Percentiles rank a stretch among this genome's conserved stretches.
These are phyloP conservation scores for Mycena albidolilacea DNA, from an alignment of 768 basidiomycete genomes.

Conservation along the genomic window DNA sequence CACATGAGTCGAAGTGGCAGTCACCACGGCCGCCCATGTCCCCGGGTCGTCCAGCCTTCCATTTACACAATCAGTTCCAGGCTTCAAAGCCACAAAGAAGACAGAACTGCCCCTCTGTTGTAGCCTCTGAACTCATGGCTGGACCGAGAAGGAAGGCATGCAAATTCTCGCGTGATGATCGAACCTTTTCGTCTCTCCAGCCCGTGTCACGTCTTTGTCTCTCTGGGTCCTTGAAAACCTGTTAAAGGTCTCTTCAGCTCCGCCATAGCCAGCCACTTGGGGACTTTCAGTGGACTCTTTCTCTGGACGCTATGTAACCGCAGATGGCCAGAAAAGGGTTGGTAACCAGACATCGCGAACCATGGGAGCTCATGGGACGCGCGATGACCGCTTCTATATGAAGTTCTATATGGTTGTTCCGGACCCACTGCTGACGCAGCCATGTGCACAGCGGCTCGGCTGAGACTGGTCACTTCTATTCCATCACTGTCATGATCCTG, in stretches of 20 bases:
- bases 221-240: neutral
- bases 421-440: neutral
- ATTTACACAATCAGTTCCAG: neutral
- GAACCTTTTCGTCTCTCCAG: too few species aligned
- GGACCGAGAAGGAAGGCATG: too few species aligned
- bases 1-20: too few species aligned
- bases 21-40: too few species aligned
- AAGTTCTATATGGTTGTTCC: neutral
- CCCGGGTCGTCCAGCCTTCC: neutral
- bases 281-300: too few species aligned
- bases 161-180: too few species aligned
- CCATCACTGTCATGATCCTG: constrained; percentile 11
- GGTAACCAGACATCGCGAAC: neutral
- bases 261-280: too few species aligned
- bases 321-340: too few species aligned
- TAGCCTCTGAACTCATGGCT: too few species aligned
- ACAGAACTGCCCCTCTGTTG: neutral
- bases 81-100: neutral
- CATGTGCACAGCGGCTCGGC: constrained; percentile 20
- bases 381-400: neutral
- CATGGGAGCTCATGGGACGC: neutral
- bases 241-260: neutral
- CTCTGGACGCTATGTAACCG: too few species aligned
- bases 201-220: too few species aligned
- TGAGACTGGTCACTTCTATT: neutral